Evolutionary conservation across 345 rosid species (phyloP).

Genomic region (Cardamine chenopodiifolia): DNA sequence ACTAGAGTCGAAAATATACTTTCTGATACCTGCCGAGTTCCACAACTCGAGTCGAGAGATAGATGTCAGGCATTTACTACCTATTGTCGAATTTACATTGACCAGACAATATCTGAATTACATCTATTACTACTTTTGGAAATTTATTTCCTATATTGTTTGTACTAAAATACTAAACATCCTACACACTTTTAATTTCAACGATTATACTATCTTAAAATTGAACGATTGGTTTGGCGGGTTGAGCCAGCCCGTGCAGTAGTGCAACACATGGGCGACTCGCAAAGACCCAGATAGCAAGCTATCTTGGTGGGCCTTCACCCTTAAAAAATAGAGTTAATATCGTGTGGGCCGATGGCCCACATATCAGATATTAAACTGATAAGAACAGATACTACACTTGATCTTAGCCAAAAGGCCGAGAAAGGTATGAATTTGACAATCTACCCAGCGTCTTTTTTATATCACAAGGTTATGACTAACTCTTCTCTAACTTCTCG

Average conservation of each 20-base stretch:
- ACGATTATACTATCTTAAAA: too few species aligned
- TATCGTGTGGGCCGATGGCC: constrained; percentile 39
- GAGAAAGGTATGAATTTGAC: constrained; percentile 60
- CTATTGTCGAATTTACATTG: too few species aligned
- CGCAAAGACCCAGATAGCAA: background rate
- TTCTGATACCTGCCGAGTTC: too few species aligned
- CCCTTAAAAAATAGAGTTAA: constrained; percentile 39
- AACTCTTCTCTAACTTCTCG: background rate
- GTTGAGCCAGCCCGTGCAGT: constrained; percentile 24
- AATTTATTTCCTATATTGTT: too few species aligned
- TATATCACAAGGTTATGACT: background rate
- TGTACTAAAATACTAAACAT: too few species aligned
- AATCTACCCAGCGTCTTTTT: background rate
- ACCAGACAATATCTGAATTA: too few species aligned
- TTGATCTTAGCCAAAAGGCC: constrained; percentile 81
- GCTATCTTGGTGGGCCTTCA: background rate
- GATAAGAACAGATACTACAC: constrained; percentile 72
- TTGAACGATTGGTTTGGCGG: background rate
- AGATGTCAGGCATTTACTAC: too few species aligned
- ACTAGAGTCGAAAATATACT: too few species aligned
- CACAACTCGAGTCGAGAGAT: too few species aligned
- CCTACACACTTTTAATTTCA: too few species aligned
- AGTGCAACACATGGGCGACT: constrained; percentile 25
- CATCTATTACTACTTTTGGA: too few species aligned
- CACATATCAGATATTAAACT: constrained; percentile 68